These are phyloP conservation scores for Umbelopsis sp. DNA, from an alignment of 192 early-diverging fungal genomes.

Conservation along the genomic window DNA sequence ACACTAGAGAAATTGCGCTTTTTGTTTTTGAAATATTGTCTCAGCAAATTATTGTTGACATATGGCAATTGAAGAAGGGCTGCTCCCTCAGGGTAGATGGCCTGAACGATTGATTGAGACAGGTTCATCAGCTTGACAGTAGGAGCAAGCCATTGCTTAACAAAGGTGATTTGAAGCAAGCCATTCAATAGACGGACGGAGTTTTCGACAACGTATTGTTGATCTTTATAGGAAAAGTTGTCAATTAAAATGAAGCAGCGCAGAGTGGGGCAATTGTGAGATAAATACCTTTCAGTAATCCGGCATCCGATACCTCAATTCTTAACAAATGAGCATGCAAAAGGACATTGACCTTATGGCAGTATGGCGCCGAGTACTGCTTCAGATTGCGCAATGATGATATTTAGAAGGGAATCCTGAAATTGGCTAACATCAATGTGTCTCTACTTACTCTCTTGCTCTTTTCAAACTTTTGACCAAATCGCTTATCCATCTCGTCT, in stretches of 20 bases:
- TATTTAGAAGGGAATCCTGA: not conserved
- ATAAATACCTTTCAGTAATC: slow-evolving; percentile 36
- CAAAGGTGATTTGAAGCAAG: slow-evolving; percentile 84
- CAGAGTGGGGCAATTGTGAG: not conserved
- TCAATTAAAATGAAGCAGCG: not conserved
- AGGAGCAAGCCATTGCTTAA: slow-evolving; percentile 81
- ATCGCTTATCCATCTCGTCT: slow-evolving; percentile 56
- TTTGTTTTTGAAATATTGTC: slow-evolving; percentile 61
- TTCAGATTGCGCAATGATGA: slow-evolving; percentile 4
- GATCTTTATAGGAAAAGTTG: slow-evolving; percentile 45
- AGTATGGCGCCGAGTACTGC: slow-evolving; percentile 22
- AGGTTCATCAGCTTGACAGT: slow-evolving; percentile 79
- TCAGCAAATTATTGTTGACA: slow-evolving; percentile 66
- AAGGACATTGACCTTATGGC: slow-evolving; percentile 75
- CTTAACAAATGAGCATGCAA: slow-evolving; percentile 86
- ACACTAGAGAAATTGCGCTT: slow-evolving; percentile 68
- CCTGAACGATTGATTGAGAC: slow-evolving; percentile 90
- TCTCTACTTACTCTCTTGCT: slow-evolving; percentile 53
- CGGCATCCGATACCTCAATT: slow-evolving; percentile 54
- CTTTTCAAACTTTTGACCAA: slow-evolving; percentile 63
- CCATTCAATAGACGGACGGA: slow-evolving; percentile 81
- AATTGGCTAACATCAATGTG: not conserved
- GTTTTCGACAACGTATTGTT: slow-evolving; percentile 73
- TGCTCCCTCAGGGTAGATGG: slow-evolving; percentile 74
- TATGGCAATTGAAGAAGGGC: slow-evolving; percentile 87